These are phyloP conservation scores for Russula vinacea DNA, from an alignment of 768 basidiomycete species.

Conservation along the genomic window DNA sequence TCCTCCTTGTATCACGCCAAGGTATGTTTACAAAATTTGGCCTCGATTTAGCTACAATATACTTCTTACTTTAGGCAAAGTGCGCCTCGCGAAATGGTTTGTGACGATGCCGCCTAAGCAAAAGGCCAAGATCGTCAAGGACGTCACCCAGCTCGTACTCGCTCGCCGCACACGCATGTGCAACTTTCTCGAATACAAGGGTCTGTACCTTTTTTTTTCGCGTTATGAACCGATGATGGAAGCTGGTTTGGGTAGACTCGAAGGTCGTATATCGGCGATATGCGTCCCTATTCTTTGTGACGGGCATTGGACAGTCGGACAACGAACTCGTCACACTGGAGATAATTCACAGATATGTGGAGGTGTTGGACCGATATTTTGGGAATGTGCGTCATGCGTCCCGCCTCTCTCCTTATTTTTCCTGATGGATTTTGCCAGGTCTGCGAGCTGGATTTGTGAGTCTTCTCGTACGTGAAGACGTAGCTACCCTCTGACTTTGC, in stretches of 20 bases:
- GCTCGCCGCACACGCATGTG: conserved; percentile 88
- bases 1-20: conserved; percentile 92
- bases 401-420: not conserved
- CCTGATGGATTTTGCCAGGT: conserved; percentile 46
- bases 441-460: conserved; percentile 89
- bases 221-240: not conserved
- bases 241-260: conserved; percentile 46
- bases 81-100: conserved; percentile 96
- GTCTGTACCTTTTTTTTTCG: conserved; percentile 42
- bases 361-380: conserved; percentile 80
- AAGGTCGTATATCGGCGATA: conserved; percentile 95
- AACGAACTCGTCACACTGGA: conserved; percentile 92
- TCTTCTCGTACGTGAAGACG: not conserved
- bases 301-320: conserved; percentile 76
- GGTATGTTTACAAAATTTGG: conserved; percentile 40
- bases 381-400: conserved; percentile 64
- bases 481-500: conserved; percentile 11
- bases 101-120: conserved; percentile 73
- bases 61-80: conserved; percentile 61
- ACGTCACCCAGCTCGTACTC: conserved; percentile 90
- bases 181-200: conserved; percentile 96
- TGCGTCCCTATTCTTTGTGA: conserved; percentile 93
- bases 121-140: conserved; percentile 91
- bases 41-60: not conserved
- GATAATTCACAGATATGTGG: conserved; percentile 91